These are phyloP conservation scores for Jasminum sambac DNA, from an alignment of 257 asterid genomes.

Conservation along the genomic window DNA sequence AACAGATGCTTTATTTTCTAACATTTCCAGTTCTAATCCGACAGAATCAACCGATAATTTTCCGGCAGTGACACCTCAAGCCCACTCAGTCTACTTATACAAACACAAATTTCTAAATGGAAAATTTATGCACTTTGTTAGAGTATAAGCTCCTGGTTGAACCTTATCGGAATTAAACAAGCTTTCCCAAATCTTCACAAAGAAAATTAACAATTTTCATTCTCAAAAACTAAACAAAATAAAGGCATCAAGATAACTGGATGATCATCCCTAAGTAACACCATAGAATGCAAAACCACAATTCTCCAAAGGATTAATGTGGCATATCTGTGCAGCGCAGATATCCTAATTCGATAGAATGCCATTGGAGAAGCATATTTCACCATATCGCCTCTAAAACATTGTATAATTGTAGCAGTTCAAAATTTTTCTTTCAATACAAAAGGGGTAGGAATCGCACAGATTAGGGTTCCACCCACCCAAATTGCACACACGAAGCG, in stretches of 20 bases:
- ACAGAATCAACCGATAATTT: background rate
- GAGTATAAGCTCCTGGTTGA: background rate
- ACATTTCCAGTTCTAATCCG: background rate
- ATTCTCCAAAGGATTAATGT: background rate
- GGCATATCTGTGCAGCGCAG: background rate
- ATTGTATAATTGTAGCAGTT: background rate
- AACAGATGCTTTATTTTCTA: background rate
- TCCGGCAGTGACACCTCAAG: background rate
- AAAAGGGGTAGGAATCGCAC: too few relatives aligned
- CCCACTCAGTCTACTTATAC: background rate
- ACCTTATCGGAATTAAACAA: background rate
- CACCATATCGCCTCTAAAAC: background rate
- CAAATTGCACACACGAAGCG: too few relatives aligned
- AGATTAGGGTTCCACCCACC: background rate
- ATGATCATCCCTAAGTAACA: slow-evolving; percentile 2
- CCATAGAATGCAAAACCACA: slow-evolving; percentile 4
- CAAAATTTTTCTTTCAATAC: background rate
- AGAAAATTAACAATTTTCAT: background rate
- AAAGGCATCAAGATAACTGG: background rate
- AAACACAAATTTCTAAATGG: background rate
- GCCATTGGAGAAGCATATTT: background rate
- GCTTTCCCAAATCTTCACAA: background rate
- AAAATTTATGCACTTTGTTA: background rate
- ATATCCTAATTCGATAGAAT: background rate
- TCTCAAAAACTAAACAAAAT: slow-evolving; percentile 5